Evolutionary conservation across 306 rosid species (phyloP), one percentile per base, ranked within the genome.

Genomic region (Adenanthera pavonina): DNA sequence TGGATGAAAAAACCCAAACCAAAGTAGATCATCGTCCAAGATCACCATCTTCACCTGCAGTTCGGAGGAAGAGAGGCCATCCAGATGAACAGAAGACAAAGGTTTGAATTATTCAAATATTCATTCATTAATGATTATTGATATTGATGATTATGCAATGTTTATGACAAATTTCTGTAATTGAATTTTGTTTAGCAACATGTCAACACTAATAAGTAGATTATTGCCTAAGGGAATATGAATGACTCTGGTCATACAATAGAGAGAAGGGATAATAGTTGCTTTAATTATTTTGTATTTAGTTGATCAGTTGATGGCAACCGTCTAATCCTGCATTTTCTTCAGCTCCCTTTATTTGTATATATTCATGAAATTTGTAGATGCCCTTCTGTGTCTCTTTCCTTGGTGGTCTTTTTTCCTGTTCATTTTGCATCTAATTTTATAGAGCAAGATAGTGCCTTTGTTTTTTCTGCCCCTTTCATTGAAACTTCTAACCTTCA

Each of bases 1-100:
- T 64, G 59, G 92, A 89, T 48, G 88, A 82, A 75, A 89, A 87
- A n/a, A 17, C 74, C 76, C 75, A 7, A 53, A 76, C 66, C 57
- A 69, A 81, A 82, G 82, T 67, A 49, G 83, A 80, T 83, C 85
- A 61, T 76, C 78, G 85, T 25, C 77, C 61, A 59, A 86, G 76
- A 65, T 88, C 92, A 78, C 83, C 84, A 46, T 79, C 85, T 40
- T 81, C 76, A 75, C 72, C 84, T 71, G 86, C 87, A 49, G 75
- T 74, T 80, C 84, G 81, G 62, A 90, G 90, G 87, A 92, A 92
- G 81, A 86, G 97, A 84, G 49, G 49, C 65, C 84, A 85, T 62
- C 75, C 81, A 47, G 88, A 87, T 77, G 94, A 90, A 13, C 72
- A 62, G 53, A 84, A 77, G 59, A 67, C 78, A 66, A 87, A 88